These are phyloP conservation scores for Trypanosomatidae sp. DNA, from an alignment of 208 protist genomes.

Conservation along the genomic window DNA sequence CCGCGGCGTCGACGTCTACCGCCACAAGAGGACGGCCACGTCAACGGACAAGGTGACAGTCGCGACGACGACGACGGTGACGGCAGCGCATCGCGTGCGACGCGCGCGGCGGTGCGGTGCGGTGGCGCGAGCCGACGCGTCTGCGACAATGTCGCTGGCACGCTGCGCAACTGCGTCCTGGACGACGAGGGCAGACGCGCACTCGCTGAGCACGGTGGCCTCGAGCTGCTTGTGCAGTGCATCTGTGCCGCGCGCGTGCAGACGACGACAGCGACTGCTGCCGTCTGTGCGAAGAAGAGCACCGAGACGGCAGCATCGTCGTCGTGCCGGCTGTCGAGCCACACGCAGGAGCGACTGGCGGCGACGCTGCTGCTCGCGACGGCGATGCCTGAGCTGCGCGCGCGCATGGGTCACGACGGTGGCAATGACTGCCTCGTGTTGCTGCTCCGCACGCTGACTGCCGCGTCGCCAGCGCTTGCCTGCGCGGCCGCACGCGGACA, in stretches of 20 bases:
- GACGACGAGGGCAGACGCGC: slow-evolving; percentile 88
- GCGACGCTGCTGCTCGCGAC: slow-evolving; percentile 86
- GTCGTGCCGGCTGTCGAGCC: slow-evolving; percentile 2
- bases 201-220: slow-evolving; percentile 69
- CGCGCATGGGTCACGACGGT: slow-evolving; percentile 44
- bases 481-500: too few relatives aligned
- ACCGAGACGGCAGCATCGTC: background rate
- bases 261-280: too few relatives aligned
- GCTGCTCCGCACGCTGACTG: too few relatives aligned
- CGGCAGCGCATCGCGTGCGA: background rate
- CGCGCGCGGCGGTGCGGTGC: slow-evolving; percentile 2
- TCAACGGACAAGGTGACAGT: too few relatives aligned
- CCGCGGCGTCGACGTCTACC: slow-evolving; percentile 18
- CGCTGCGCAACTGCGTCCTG: slow-evolving; percentile 87
- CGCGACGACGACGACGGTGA: background rate
- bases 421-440: slow-evolving; percentile 59
- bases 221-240: slow-evolving; percentile 62
- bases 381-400: slow-evolving; percentile 81
- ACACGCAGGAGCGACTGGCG: slow-evolving; percentile 74
- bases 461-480: too few relatives aligned
- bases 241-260: slow-evolving; percentile 2
- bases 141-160: slow-evolving; percentile 83
- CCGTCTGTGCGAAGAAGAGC: too few relatives aligned
- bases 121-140: slow-evolving; percentile 56
- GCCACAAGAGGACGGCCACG: too few relatives aligned